Conservation (phyloP, 2,329 filamentous ascomycete species). For the Xylaria sp. region DNA sequence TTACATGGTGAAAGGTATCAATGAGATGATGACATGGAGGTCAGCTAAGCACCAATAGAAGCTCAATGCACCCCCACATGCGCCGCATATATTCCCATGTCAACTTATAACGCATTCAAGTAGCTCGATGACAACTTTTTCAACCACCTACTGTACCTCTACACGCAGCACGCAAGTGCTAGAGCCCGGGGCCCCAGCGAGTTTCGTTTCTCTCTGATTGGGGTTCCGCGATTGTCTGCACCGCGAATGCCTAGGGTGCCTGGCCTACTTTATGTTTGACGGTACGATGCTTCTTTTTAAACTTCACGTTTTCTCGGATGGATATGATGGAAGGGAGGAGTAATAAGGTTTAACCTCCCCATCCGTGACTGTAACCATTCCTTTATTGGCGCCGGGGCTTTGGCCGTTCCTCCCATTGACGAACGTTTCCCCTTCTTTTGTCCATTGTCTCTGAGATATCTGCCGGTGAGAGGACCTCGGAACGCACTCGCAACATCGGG, state of each 20-base stretch:
- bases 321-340: not conserved
- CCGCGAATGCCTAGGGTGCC: too few species aligned
- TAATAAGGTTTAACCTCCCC: not conserved
- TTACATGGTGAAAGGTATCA: too few species aligned
- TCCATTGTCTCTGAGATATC: not conserved
- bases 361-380: not conserved
- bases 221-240: too few species aligned
- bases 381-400: not conserved
- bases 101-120: constrained; percentile 4
- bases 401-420: not conserved
- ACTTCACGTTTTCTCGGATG: not conserved
- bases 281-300: too few species aligned
- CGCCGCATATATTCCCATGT: not conserved
- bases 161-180: too few species aligned
- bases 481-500: not conserved
- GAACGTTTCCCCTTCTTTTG: not conserved
- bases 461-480: not conserved
- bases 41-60: constrained; percentile 26
- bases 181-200: not conserved
- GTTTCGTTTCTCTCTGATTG: not conserved
- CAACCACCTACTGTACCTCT: not conserved
- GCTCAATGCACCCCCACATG: constrained; percentile 26
- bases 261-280: too few species aligned
- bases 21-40: not conserved
- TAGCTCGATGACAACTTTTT: constrained; percentile 16